These are phyloP conservation scores for Oryza longistaminata DNA, from an alignment of 176 grass and related monocot genomes.

Conservation along the genomic window DNA sequence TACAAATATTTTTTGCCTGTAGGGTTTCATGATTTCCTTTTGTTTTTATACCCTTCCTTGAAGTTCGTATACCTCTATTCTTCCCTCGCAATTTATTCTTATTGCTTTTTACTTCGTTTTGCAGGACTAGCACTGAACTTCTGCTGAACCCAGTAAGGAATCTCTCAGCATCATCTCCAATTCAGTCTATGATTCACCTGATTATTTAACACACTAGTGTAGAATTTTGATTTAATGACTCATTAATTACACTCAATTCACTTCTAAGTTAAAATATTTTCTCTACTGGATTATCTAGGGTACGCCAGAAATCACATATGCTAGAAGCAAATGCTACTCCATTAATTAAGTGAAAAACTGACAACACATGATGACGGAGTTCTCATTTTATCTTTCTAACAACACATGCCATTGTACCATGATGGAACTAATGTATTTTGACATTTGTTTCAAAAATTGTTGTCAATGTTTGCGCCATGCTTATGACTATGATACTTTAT, in stretches of 20 bases:
- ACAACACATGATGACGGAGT: not conserved
- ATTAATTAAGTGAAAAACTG: not conserved
- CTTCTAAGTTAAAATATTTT: not conserved
- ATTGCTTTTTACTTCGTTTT: slow-evolving; percentile 44
- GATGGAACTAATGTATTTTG: not conserved
- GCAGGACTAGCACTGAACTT: slow-evolving; percentile 81
- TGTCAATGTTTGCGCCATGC: not conserved
- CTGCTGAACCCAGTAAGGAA: slow-evolving; percentile 72
- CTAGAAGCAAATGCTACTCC: not conserved
- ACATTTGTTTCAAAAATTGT: not conserved
- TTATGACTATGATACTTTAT: not conserved
- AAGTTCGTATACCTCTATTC: not conserved
- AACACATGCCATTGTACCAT: not conserved
- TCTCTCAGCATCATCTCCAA: slow-evolving; percentile 23
- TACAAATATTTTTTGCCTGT: not conserved
- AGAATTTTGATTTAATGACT: not conserved
- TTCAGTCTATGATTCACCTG: not conserved
- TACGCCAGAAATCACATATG: not conserved
- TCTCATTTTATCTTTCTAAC: not conserved
- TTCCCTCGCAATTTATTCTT: not conserved
- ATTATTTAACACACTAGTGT: not conserved
- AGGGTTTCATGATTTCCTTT: not conserved
- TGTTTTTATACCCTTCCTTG: not conserved
- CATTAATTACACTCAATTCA: not conserved
- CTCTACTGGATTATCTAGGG: not conserved